phyloP scores from a whole-genome alignment of 202 grass and related monocot genomes.

The Elaeis oleifera region DNA sequence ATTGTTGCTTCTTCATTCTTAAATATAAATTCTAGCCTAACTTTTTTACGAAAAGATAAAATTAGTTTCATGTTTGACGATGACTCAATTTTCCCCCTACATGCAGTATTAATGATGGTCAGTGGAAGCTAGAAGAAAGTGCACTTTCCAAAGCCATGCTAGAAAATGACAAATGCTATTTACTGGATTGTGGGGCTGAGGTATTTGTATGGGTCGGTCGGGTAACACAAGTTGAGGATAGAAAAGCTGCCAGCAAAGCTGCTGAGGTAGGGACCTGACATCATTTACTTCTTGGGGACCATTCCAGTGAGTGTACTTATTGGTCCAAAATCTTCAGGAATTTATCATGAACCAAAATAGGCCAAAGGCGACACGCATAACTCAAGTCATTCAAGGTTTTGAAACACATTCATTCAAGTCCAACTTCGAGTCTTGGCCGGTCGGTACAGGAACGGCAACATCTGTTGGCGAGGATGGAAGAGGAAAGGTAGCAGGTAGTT shows the following conservation, averaged over 20 bases:
- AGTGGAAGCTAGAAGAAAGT: conserved; percentile 51
- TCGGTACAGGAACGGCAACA: conserved; percentile 26
- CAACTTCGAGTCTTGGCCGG: conserved; percentile 79
- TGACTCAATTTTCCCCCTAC: not conserved
- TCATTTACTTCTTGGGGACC: not conserved
- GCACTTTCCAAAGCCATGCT: conserved; percentile 60
- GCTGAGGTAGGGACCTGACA: conserved; percentile 46
- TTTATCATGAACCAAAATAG: conserved; percentile 59
- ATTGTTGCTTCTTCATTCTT: no score
- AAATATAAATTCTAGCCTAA: no score
- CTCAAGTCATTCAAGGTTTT: conserved; percentile 72
- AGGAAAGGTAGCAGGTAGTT: conserved; percentile 72
- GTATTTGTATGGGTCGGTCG: conserved; percentile 88
- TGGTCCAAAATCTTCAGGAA: conserved; percentile 32
- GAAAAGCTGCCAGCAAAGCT: conserved; percentile 57
- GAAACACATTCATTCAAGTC: conserved; percentile 72
- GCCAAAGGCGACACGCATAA: conserved; percentile 61
- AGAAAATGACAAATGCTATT: conserved; percentile 79
- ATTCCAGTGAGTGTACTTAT: no score
- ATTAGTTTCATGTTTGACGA: no score
- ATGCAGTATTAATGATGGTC: conserved; percentile 64
- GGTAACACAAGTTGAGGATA: conserved; percentile 73
- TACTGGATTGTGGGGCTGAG: conserved; percentile 84
- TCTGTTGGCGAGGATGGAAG: conserved; percentile 57
- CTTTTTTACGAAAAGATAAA: no score